Conservation (phyloP, 345 rosid genomes). For the Schrenkiella parvula region DNA sequence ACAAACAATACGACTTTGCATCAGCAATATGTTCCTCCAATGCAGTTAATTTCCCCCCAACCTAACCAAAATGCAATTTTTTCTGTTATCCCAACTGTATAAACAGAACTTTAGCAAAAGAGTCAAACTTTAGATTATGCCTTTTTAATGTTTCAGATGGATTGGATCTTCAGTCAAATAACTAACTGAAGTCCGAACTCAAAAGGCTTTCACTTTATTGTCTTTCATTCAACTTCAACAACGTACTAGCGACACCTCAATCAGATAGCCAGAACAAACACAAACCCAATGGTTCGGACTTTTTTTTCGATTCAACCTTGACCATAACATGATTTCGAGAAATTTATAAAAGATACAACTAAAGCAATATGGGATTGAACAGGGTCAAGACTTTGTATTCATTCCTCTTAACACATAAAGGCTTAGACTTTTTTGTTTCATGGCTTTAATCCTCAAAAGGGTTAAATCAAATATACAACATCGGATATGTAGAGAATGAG, state of each 20-base stretch:
- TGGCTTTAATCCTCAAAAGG: not conserved
- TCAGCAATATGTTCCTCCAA: conserved; percentile 64
- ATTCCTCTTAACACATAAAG: not conserved
- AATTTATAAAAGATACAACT: not conserved
- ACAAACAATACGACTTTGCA: conserved; percentile 45
- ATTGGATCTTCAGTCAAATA: not conserved
- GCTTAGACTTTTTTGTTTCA: not conserved
- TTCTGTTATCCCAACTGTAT: not conserved
- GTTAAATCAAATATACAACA: not conserved
- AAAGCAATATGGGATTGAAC: not conserved
- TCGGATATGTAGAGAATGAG: not conserved
- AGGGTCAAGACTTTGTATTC: not conserved
- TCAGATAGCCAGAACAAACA: not conserved
- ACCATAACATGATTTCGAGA: not conserved
- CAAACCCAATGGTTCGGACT: not conserved
- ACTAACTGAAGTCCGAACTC: not conserved
- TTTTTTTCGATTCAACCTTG: not conserved
- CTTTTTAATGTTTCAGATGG: not conserved
- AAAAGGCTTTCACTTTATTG: not conserved
- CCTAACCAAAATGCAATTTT: conserved; percentile 36
- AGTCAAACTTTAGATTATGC: not conserved
- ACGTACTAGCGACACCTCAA: not conserved
- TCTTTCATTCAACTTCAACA: not conserved
- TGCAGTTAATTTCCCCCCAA: conserved; percentile 65
- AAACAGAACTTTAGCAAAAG: conserved; percentile 5